phyloP scores from a whole-genome alignment of 495 filamentous ascomycete species.

The Penicillium flavigenum region DNA sequence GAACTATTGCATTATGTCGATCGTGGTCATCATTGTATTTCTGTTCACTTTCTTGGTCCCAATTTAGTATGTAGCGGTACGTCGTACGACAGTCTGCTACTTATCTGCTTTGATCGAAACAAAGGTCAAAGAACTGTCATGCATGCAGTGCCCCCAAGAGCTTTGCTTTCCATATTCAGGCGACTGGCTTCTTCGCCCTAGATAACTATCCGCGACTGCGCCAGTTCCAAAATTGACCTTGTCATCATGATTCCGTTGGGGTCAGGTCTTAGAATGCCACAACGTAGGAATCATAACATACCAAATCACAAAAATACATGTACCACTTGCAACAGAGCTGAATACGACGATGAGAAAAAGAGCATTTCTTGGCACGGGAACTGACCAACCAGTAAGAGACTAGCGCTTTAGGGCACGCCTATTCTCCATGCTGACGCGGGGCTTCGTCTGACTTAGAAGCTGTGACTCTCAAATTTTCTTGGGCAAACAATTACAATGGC shows the following conservation, averaged over 20 bases:
- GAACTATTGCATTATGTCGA: no score
- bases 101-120: background rate
- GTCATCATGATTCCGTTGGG: background rate
- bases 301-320: background rate
- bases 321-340: background rate
- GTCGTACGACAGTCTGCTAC: background rate
- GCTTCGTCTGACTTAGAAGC: background rate
- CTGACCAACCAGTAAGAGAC: background rate
- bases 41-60: no score
- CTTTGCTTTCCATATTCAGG: background rate
- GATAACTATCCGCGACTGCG: background rate
- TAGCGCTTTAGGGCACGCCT: background rate
- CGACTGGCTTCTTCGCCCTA: background rate
- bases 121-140: background rate
- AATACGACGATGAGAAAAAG: background rate
- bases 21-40: no score
- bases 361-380: background rate
- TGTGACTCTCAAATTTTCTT: background rate
- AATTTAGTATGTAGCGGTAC: no score
- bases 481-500: background rate
- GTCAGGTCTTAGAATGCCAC: background rate
- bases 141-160: background rate
- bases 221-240: background rate
- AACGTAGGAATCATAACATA: background rate
- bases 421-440: background rate